These are phyloP conservation scores for Phoma sp. DNA, from an alignment of 2,329 filamentous ascomycete species.

Conservation along the genomic window DNA sequence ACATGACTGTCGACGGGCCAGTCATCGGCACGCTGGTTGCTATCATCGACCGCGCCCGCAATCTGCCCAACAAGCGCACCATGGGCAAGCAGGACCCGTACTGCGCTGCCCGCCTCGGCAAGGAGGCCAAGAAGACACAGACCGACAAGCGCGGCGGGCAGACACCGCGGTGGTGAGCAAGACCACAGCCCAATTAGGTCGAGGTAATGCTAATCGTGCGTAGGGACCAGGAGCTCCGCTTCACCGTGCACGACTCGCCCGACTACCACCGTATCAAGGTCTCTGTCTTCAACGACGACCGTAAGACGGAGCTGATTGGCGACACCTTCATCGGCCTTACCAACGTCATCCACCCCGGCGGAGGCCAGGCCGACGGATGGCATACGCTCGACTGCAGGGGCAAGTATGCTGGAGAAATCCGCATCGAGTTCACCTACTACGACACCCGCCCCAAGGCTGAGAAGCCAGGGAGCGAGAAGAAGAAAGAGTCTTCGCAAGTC, in stretches of 20 bases:
- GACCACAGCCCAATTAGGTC: background rate
- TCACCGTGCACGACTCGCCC: slow-evolving; percentile 92
- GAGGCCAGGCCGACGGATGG: slow-evolving; percentile 94
- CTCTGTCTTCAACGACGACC: slow-evolving; percentile 97
- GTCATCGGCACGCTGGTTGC: slow-evolving; percentile 91
- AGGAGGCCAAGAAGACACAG: slow-evolving; percentile 96
- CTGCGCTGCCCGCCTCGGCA: slow-evolving; percentile 89
- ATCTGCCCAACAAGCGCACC: slow-evolving; percentile 92
- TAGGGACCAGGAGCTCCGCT: slow-evolving; percentile 97
- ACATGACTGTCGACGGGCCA: slow-evolving; percentile 91
- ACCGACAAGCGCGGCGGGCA: slow-evolving; percentile 94
- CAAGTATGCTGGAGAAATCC: slow-evolving; percentile 94
- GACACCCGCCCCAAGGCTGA: slow-evolving; percentile 84
- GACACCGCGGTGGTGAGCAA: slow-evolving; percentile 85
- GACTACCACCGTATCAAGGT: slow-evolving; percentile 97
- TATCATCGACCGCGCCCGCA: slow-evolving; percentile 94
- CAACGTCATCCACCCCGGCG: slow-evolving; percentile 80
- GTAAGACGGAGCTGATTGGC: slow-evolving; percentile 94
- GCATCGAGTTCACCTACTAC: slow-evolving; percentile 96
- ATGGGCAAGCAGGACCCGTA: slow-evolving; percentile 99
- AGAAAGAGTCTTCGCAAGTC: slow-evolving; percentile 50
- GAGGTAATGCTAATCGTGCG: slow-evolving; percentile 22
- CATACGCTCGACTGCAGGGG: slow-evolving; percentile 85
- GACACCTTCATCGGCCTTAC: slow-evolving; percentile 89
- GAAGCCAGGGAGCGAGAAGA: slow-evolving; percentile 64